Conservation (phyloP, 2,329 filamentous ascomycete species). For the Calonectria crousiana region DNA sequence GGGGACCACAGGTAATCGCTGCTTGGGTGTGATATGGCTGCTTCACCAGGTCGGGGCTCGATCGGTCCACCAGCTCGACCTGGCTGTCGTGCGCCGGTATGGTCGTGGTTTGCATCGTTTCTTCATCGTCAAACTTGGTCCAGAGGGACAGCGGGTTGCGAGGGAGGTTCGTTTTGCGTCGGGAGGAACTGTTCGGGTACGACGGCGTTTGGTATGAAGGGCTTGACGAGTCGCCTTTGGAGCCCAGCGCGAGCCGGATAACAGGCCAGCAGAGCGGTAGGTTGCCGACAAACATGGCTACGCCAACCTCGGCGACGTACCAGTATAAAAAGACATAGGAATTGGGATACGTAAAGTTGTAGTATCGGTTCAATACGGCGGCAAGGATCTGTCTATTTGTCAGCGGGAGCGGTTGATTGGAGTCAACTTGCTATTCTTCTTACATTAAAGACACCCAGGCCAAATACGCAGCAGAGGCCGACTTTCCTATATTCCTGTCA, state of each 20-base stretch:
- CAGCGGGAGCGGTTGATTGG: not conserved
- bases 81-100: slow-evolving; percentile 42
- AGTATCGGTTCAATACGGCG: slow-evolving; percentile 71
- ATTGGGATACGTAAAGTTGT: slow-evolving; percentile 69
- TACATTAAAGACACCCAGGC: slow-evolving; percentile 63
- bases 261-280: slow-evolving; percentile 71
- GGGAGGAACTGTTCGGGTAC: slow-evolving; percentile 36
- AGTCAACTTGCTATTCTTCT: not conserved
- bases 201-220: slow-evolving; percentile 35
- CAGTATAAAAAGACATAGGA: slow-evolving; percentile 69
- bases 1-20: slow-evolving; percentile 15
- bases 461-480: slow-evolving; percentile 66
- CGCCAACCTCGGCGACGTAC: slow-evolving; percentile 71
- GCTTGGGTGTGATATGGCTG: slow-evolving; percentile 24
- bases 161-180: slow-evolving; percentile 30
- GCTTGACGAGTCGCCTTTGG: slow-evolving; percentile 35
- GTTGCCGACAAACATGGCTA: slow-evolving; percentile 71
- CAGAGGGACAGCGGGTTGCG: slow-evolving; percentile 41
- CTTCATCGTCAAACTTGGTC: slow-evolving; percentile 48
- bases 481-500: slow-evolving; percentile 56
- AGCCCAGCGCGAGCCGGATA: slow-evolving; percentile 57
- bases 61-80: slow-evolving; percentile 45
- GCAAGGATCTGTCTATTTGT: slow-evolving; percentile 62
- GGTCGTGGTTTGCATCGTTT: slow-evolving; percentile 23
- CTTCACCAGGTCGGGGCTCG: slow-evolving; percentile 28